phyloP scores from a whole-genome alignment of 306 rosid genomes.

The Begonia masoniana region DNA sequence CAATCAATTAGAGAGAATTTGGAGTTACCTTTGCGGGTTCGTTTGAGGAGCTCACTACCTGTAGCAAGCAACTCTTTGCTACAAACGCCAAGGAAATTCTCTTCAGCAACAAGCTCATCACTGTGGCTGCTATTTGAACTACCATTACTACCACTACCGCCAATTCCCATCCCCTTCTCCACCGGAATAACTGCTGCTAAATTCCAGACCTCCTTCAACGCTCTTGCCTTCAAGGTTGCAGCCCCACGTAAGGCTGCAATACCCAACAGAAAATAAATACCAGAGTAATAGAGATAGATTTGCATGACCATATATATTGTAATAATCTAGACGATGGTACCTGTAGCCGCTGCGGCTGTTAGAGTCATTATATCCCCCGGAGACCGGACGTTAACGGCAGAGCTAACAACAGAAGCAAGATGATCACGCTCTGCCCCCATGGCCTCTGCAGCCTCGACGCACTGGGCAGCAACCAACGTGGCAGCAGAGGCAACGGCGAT shows the following conservation, averaged over 20 bases:
- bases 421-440: constrained; percentile 88
- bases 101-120: constrained; percentile 69
- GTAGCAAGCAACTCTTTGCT: constrained; percentile 65
- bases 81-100: constrained; percentile 72
- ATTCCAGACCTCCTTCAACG: constrained; percentile 91
- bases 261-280: not conserved
- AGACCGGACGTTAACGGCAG: constrained; percentile 83
- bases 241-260: constrained; percentile 86
- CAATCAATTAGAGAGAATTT: too few relatives aligned
- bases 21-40: constrained; percentile 71
- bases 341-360: constrained; percentile 82
- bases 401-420: constrained; percentile 60
- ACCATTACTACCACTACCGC: constrained; percentile 25
- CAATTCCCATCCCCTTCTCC: constrained; percentile 51
- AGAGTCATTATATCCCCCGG: constrained; percentile 81
- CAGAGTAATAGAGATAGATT: too few relatives aligned
- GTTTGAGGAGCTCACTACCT: constrained; percentile 84
- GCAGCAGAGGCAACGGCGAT: constrained; percentile 96
- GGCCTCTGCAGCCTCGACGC: constrained; percentile 87
- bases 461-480: constrained; percentile 83
- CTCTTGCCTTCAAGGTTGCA: constrained; percentile 94
- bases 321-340: not conserved
- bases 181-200: constrained; percentile 87
- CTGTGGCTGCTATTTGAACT: constrained; percentile 62
- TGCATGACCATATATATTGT: not conserved